phyloP scores from a whole-genome alignment of 441 rosid species.

The Adansonia madagascariensis region DNA sequence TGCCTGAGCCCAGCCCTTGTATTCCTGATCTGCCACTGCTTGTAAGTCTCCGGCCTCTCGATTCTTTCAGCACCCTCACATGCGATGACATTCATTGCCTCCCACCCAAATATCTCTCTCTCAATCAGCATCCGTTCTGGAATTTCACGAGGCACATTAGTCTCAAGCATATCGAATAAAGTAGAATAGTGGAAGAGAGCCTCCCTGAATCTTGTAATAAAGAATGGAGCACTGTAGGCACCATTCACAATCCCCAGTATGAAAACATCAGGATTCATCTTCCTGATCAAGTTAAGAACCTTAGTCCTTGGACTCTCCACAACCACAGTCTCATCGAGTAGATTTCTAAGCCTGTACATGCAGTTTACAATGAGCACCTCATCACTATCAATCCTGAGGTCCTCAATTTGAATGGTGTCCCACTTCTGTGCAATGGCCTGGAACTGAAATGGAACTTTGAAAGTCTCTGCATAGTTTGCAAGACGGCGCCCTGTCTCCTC shows the following conservation, averaged over 20 bases:
- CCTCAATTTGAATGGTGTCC: slow-evolving; percentile 52
- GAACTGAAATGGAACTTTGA: slow-evolving; percentile 47
- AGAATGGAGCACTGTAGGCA: slow-evolving; percentile 48
- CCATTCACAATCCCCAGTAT: slow-evolving; percentile 47
- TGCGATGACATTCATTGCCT: slow-evolving; percentile 55
- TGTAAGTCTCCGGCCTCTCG: slow-evolving; percentile 58
- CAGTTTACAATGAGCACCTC: slow-evolving; percentile 50
- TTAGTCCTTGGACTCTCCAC: slow-evolving; percentile 47
- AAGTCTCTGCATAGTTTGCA: slow-evolving; percentile 47
- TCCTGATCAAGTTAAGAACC: slow-evolving; percentile 43
- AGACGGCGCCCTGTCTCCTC: slow-evolving; percentile 53
- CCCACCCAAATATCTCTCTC: slow-evolving; percentile 46
- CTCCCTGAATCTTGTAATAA: slow-evolving; percentile 53
- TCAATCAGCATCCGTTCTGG: slow-evolving; percentile 53
- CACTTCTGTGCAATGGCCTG: slow-evolving; percentile 52
- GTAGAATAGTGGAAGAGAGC: slow-evolving; percentile 52
- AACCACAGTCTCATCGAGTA: slow-evolving; percentile 58
- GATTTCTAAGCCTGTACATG: slow-evolving; percentile 42
- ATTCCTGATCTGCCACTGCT: slow-evolving; percentile 48
- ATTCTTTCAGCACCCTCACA: slow-evolving; percentile 57
- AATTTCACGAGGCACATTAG: slow-evolving; percentile 46
- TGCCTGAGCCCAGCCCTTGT: slow-evolving; percentile 47
- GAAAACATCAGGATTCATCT: slow-evolving; percentile 47
- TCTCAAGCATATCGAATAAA: slow-evolving; percentile 48
- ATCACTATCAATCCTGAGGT: slow-evolving; percentile 42